Percentiles rank a stretch among this genome's conserved stretches.
These are phyloP conservation scores for Leccinum rimulosum DNA, from an alignment of 768 basidiomycete species.

Conservation along the genomic window DNA sequence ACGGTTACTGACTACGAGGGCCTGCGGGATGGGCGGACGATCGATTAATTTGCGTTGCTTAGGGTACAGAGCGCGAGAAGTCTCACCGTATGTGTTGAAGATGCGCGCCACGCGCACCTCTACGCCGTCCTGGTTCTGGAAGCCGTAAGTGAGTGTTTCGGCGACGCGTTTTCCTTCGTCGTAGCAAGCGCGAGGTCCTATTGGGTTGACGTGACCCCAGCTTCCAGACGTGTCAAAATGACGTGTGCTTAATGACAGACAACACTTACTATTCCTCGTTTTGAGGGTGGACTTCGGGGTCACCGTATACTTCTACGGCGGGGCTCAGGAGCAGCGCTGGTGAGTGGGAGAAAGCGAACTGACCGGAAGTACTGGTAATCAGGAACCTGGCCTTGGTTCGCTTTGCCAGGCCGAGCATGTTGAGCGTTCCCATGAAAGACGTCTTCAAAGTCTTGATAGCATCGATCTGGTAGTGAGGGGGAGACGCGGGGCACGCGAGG, in stretches of 20 bases:
- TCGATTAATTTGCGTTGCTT: not conserved
- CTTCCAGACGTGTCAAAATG: slow-evolving; percentile 38
- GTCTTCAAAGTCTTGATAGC: slow-evolving; percentile 98
- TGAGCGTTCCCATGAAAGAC: slow-evolving; percentile 96
- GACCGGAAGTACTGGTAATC: slow-evolving; percentile 92
- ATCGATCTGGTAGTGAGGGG: slow-evolving; percentile 97
- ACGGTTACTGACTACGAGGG: slow-evolving; percentile 65
- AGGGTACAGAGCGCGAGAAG: not conserved
- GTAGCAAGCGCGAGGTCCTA: slow-evolving; percentile 98
- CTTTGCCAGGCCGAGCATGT: slow-evolving; percentile 98
- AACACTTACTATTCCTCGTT: slow-evolving; percentile 84
- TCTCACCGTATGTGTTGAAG: slow-evolving; percentile 88
- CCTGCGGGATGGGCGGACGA: slow-evolving; percentile 22
- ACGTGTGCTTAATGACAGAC: not conserved
- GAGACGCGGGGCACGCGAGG: slow-evolving; percentile 95
- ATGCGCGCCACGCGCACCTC: slow-evolving; percentile 97
- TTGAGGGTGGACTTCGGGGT: slow-evolving; percentile 98
- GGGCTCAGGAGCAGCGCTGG: slow-evolving; percentile 2
- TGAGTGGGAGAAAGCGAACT: slow-evolving; percentile 14
- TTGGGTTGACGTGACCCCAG: slow-evolving; percentile 99
- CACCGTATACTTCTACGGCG: slow-evolving; percentile 88
- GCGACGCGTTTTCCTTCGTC: slow-evolving; percentile 99
- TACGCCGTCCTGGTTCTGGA: slow-evolving; percentile 90
- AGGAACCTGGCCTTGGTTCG: slow-evolving; percentile 97
- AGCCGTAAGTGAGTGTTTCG: slow-evolving; percentile 96